These are phyloP conservation scores for Grigorovia yakushimaensis DNA, from an alignment of 805 yeast species.

Conservation along the genomic window DNA sequence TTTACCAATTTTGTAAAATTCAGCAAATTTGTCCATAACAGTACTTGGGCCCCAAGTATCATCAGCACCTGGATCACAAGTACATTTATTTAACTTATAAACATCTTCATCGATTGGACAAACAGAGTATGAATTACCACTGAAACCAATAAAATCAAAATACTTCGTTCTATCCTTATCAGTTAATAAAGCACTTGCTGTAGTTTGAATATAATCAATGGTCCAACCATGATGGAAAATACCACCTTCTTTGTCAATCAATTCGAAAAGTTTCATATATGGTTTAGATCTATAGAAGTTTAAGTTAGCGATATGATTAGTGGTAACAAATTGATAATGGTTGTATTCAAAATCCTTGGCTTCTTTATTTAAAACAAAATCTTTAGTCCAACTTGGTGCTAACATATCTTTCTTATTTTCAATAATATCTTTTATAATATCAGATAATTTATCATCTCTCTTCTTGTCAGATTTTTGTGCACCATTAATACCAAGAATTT, in stretches of 20 bases:
- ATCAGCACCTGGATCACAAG: constrained; percentile 61
- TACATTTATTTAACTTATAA: constrained; percentile 52
- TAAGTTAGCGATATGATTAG: constrained; percentile 67
- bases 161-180: constrained; percentile 51
- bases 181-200: constrained; percentile 63
- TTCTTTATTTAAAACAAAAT: constrained; percentile 57
- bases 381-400: constrained; percentile 49
- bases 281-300: constrained; percentile 59
- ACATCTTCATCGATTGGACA: constrained; percentile 59
- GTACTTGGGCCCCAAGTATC: constrained; percentile 58
- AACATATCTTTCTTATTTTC: constrained; percentile 42
- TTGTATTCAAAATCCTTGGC: constrained; percentile 30
- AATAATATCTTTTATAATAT: constrained; percentile 49
- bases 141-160: constrained; percentile 62
- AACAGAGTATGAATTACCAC: constrained; percentile 14
- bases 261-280: constrained; percentile 52
- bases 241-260: constrained; percentile 61
- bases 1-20: constrained; percentile 37
- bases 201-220: constrained; percentile 73
- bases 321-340: constrained; percentile 11
- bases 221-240: constrained; percentile 85
- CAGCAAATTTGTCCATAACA: constrained; percentile 50
- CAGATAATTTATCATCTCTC: constrained; percentile 58
- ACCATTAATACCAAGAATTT: constrained; percentile 68
- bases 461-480: constrained; percentile 55